Evolutionary conservation across 371 early-diverging fungal genomes (phyloP).

Genomic region (Zancudomyces culisetae): DNA sequence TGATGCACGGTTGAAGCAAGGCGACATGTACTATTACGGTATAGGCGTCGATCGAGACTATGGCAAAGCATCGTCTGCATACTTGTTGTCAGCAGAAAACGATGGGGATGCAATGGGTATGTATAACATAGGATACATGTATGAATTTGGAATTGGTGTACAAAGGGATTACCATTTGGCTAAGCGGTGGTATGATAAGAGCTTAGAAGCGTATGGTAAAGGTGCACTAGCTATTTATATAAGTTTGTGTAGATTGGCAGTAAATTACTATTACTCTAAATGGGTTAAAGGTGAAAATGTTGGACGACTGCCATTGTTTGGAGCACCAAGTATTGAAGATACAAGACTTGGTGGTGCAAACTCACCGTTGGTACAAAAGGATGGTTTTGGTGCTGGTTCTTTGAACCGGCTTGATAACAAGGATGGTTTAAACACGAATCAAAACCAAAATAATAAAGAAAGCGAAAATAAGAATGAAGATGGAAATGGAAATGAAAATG

Average conservation of each 20-base stretch:
- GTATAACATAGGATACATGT: conserved; percentile 95
- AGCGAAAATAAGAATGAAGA: background rate
- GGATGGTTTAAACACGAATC: background rate
- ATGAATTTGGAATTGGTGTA: conserved; percentile 88
- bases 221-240: conserved; percentile 65
- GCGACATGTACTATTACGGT: conserved; percentile 84
- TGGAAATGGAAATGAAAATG: background rate
- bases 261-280: conserved; percentile 49
- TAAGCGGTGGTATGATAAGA: conserved; percentile 72
- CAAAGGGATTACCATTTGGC: conserved; percentile 77
- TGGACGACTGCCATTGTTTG: conserved; percentile 22
- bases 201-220: conserved; percentile 50
- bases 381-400: no score
- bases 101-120: conserved; percentile 66
- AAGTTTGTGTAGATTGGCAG: conserved; percentile 46
- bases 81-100: conserved; percentile 69
- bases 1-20: conserved; percentile 77
- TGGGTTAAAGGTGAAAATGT: conserved; percentile 34
- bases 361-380: no score
- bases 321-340: conserved; percentile 16
- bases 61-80: conserved; percentile 67
- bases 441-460: background rate
- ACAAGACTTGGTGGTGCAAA: no score
- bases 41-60: conserved; percentile 47
- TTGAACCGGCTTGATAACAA: no score